These are phyloP conservation scores for Fraxinus cuspidata DNA, from an alignment of 257 asterid genomes.

Conservation along the genomic window DNA sequence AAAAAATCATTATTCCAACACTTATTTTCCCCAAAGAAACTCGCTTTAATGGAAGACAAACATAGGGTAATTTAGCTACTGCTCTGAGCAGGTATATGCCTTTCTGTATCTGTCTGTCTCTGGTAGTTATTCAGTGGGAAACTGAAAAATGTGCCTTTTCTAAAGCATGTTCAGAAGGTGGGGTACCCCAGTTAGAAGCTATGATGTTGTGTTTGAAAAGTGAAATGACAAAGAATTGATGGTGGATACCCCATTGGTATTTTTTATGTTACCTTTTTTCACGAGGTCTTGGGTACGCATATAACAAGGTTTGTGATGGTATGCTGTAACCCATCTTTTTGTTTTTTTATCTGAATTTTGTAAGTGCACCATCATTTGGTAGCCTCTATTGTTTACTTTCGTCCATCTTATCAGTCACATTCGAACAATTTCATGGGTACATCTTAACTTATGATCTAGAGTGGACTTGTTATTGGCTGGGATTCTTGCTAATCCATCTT, in stretches of 20 bases:
- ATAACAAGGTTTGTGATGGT: constrained; percentile 16
- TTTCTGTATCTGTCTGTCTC: constrained; percentile 18
- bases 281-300: constrained; percentile 32
- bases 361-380: not conserved
- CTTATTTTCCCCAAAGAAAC: too few species aligned
- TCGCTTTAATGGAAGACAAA: too few species aligned
- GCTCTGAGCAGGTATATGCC: constrained; percentile 11
- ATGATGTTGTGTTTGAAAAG: constrained; percentile 48
- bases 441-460: not conserved
- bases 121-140: constrained; percentile 41
- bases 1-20: too few species aligned
- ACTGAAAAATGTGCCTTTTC: constrained; percentile 32
- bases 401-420: not conserved
- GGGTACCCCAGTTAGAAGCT: constrained; percentile 27
- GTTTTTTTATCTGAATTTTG: constrained; percentile 16
- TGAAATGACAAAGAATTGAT: constrained; percentile 26
- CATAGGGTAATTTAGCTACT: not conserved
- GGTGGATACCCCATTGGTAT: constrained; percentile 36
- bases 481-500: too few species aligned
- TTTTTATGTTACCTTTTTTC: constrained; percentile 15
- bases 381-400: not conserved
- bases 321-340: constrained; percentile 26
- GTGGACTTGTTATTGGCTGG: not conserved
- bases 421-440: not conserved
- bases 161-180: constrained; percentile 34